phyloP scores from a whole-genome alignment of 1,139 yeast genomes.

The Suhomyces choctaworum region DNA sequence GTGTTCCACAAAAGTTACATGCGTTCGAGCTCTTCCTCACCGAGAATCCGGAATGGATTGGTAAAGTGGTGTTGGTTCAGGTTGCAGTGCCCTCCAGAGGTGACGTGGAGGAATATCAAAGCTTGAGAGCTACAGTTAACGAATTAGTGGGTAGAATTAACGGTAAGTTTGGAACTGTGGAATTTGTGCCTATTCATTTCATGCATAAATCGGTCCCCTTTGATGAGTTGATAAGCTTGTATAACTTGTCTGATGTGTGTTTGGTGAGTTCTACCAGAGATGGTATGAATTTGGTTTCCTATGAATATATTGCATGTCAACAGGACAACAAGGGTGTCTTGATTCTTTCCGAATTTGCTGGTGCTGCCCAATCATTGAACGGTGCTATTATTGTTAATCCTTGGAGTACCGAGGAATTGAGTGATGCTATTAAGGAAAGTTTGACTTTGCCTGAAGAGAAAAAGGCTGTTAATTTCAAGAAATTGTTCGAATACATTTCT shows the following conservation, averaged over 20 bases:
- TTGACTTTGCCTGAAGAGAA: conserved; percentile 83
- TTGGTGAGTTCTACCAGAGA: conserved; percentile 92
- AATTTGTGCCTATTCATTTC: conserved; percentile 96
- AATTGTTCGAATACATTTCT: conserved; percentile 80
- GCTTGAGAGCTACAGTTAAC: conserved; percentile 88
- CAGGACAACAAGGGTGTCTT: conserved; percentile 81
- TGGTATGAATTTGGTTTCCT: conserved; percentile 96
- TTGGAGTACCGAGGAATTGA: conserved; percentile 95
- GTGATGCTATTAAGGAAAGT: conserved; percentile 83
- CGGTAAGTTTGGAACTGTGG: conserved; percentile 95
- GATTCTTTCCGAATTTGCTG: conserved; percentile 91
- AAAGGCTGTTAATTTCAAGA: conserved; percentile 72
- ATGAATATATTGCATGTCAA: conserved; percentile 96
- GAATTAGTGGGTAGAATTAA: conserved; percentile 96
- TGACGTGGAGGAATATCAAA: conserved; percentile 97
- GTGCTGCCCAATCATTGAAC: conserved; percentile 97
- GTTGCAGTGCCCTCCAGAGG: conserved; percentile 98
- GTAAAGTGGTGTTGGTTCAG: conserved; percentile 92
- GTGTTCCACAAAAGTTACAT: conserved; percentile 94
- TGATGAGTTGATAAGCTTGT: conserved; percentile 85
- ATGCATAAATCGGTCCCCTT: conserved; percentile 91
- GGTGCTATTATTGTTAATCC: conserved; percentile 95
- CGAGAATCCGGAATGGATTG: conserved; percentile 98
- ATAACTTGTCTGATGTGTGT: conserved; percentile 86
- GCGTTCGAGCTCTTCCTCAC: conserved; percentile 90